Base-by-base conservation (phyloP, 306 rosid species). In the Vigna hirtella region DNA sequence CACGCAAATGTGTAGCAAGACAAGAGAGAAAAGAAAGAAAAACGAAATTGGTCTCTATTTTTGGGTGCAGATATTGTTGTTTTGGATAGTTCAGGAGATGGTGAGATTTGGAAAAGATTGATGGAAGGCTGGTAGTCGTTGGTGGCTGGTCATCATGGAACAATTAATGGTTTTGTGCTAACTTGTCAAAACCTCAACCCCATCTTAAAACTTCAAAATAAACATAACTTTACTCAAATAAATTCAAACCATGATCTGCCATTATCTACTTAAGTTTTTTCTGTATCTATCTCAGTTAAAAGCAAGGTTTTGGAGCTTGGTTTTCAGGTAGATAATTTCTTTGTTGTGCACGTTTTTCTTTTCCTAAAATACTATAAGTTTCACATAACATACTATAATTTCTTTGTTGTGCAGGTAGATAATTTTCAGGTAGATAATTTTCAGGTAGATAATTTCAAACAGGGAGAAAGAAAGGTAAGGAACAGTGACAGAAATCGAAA, bases 121-220 rank as follows among this genome's bases (percentile, higher is more conserved):
- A 53, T 51, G 59, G 55, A 47, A 53, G 15, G 67, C 48, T 9
- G 85, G 75, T 85, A 68, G 85, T 55, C 66, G 85, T 85, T 85
- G 83, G 83, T 45, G 67, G 88, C 81, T 73, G 83, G 76, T 73
- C 75, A 53, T 81, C 83, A 81, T 67, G 62, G 30, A 42, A 16
- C 70, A 72, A 72, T 81, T 58, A 84, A 77, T 84, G 55, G 4
- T 15, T 4, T 36, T 34, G 47, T 74, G 74, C 70, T 74, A 42
- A 18, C 62, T 40, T 83, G 77, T 83, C 81, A 73, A 58, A 50
- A 28, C 10, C 74, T 42, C 70, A 42, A 82, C 56, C 49, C 38
- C 72, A 66, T 34, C 47, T 61, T 2, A 59, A 28, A 64, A 65
- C 17, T 14, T 2, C 13, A 30, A 30, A 53, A 80, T 17, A 52